Percentiles rank a stretch among this genome's conserved stretches.
Conservation (phyloP, 495 filamentous ascomycete species). For the Amorphotheca resinae region DNA sequence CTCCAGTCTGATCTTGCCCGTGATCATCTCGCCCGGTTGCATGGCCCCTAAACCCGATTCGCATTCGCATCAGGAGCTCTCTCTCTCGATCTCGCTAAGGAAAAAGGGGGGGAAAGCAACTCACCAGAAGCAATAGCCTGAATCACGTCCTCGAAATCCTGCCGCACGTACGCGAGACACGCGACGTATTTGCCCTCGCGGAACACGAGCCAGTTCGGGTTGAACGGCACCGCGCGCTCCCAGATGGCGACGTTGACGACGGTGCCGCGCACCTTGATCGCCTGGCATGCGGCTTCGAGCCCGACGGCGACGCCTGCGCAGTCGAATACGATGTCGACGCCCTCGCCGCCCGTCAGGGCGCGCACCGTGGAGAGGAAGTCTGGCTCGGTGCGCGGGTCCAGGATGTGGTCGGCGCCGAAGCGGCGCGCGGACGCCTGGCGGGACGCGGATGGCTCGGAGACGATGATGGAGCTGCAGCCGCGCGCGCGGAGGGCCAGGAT, state of each 20-base stretch:
- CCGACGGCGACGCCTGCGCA: slow-evolving; percentile 42
- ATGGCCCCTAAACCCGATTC: slow-evolving; percentile 40
- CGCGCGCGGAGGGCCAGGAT: slow-evolving; percentile 42
- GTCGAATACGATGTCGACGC: slow-evolving; percentile 45
- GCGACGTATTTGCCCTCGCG: slow-evolving; percentile 35
- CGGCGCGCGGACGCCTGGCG: slow-evolving; percentile 37
- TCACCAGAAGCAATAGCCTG: slow-evolving; percentile 36
- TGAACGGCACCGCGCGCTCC: slow-evolving; percentile 38
- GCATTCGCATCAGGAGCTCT: no score
- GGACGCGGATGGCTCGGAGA: slow-evolving; percentile 37
- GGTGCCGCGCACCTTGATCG: slow-evolving; percentile 39
- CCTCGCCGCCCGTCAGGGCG: slow-evolving; percentile 34
- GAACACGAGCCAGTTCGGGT: slow-evolving; percentile 36
- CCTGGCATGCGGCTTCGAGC: slow-evolving; percentile 36
- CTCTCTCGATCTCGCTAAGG: no score
- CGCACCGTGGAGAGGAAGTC: slow-evolving; percentile 35
- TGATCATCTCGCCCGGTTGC: slow-evolving; percentile 47
- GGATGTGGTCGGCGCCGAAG: slow-evolving; percentile 41
- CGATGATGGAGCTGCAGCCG: slow-evolving; percentile 39
- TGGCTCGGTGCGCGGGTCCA: slow-evolving; percentile 39
- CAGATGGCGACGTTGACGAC: slow-evolving; percentile 52
- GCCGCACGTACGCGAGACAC: slow-evolving; percentile 40
- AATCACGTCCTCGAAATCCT: slow-evolving; percentile 43
- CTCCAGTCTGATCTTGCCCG: slow-evolving; percentile 36
- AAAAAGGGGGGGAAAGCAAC: slow-evolving; percentile 5